Percentiles rank a stretch among this genome's conserved stretches.
These are phyloP conservation scores for Aspergillus novoparasiticus DNA, from an alignment of 2,329 filamentous ascomycete species.

Conservation along the genomic window DNA sequence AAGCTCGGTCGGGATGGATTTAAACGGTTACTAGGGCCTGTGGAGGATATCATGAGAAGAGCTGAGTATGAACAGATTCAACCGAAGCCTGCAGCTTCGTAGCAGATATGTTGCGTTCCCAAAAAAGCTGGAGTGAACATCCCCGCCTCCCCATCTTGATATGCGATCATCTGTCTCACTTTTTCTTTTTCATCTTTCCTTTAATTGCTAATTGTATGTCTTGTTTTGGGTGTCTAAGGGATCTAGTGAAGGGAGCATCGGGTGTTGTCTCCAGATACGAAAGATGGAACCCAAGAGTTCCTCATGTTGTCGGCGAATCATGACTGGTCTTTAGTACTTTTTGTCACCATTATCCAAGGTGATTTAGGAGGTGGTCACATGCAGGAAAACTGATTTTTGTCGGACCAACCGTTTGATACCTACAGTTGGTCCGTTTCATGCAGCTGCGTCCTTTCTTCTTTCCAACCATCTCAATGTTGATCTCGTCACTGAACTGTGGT, in stretches of 20 bases:
- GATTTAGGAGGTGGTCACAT: slow-evolving; percentile 1
- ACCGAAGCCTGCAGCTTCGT: slow-evolving; percentile 29
- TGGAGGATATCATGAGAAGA: slow-evolving; percentile 91
- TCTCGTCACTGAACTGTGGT: not conserved
- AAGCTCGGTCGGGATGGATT: slow-evolving; percentile 92
- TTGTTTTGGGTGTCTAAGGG: slow-evolving; percentile 1
- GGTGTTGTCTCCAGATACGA: slow-evolving; percentile 11
- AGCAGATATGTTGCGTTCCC: slow-evolving; percentile 20
- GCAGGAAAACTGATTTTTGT: not conserved
- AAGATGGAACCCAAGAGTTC: slow-evolving; percentile 16
- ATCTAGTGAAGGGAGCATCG: slow-evolving; percentile 17
- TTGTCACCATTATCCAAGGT: slow-evolving; percentile 11
- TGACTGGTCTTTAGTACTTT: slow-evolving; percentile 10
- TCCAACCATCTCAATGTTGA: slow-evolving; percentile 2
- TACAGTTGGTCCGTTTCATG: not conserved
- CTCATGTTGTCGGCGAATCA: slow-evolving; percentile 13
- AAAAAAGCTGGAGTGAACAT: slow-evolving; percentile 12
- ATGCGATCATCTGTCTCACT: slow-evolving; percentile 7
- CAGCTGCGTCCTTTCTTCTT: not conserved
- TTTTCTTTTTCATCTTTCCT: slow-evolving; percentile 9
- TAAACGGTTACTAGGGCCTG: slow-evolving; percentile 86
- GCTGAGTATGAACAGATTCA: slow-evolving; percentile 40
- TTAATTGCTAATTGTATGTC: slow-evolving; percentile 5
- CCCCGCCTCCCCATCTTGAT: not conserved
- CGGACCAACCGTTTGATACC: not conserved